phyloP scores from a whole-genome alignment of 371 early-diverging fungal genomes.

The Choanephora cucurbitarum region DNA sequence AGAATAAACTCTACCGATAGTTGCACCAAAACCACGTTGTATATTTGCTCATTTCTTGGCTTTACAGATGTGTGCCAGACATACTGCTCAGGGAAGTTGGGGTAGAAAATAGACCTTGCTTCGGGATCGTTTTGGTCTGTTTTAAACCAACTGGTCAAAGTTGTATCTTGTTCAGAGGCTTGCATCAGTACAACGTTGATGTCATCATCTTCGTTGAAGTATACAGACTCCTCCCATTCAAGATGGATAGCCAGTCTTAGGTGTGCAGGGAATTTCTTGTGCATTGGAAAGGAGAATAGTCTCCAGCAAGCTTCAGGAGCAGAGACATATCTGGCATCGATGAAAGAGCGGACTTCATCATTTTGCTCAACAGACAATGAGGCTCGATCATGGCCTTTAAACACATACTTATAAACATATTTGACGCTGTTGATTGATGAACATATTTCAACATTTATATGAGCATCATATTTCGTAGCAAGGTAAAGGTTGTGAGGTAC shows the following conservation, averaged over 20 bases:
- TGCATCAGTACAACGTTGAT: not conserved
- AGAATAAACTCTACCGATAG: conserved; percentile 22
- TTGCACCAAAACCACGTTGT: not conserved
- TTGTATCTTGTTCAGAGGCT: not conserved
- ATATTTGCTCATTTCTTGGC: conserved; percentile 3
- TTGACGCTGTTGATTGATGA: conserved; percentile 15
- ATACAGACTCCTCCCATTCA: too few relatives aligned
- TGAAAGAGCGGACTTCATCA: too few relatives aligned
- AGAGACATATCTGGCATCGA: conserved; percentile 27
- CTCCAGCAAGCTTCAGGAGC: conserved; percentile 29
- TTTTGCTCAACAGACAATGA: too few relatives aligned
- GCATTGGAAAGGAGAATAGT: conserved; percentile 22
- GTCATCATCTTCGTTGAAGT: not conserved
- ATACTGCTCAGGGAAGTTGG: conserved; percentile 21
- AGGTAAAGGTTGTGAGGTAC: conserved; percentile 31
- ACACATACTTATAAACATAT: conserved; percentile 29
- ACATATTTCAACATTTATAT: conserved; percentile 46
- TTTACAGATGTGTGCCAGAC: conserved; percentile 3
- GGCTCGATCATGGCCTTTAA: conserved; percentile 28
- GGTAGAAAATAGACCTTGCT: conserved; percentile 12
- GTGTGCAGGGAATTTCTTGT: conserved; percentile 15
- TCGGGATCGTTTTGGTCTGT: not conserved
- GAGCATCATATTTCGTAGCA: conserved; percentile 27
- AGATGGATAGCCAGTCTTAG: not conserved
- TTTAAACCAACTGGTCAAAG: not conserved